These are phyloP conservation scores for Peronospora farinosa DNA, from an alignment of 352 stramenopile genomes.

Conservation along the genomic window DNA sequence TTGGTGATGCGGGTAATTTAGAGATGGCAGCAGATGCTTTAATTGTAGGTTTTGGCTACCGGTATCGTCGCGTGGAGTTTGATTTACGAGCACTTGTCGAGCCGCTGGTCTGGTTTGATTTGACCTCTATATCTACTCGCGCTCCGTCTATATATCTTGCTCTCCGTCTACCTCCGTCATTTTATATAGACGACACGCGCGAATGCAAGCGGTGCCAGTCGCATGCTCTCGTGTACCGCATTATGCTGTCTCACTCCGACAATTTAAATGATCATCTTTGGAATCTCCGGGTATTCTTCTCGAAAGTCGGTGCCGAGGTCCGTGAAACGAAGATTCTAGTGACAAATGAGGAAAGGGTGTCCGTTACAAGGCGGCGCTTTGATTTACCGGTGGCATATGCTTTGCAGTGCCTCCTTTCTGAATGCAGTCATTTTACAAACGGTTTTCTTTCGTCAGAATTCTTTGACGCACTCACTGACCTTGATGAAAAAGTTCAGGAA, in stretches of 20 bases:
- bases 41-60: slow-evolving; percentile 14
- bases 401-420: slow-evolving; percentile 43
- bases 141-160: slow-evolving; percentile 31
- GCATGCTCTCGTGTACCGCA: slow-evolving; percentile 34
- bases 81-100: slow-evolving; percentile 44
- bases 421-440: slow-evolving; percentile 44
- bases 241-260: slow-evolving; percentile 20
- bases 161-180: slow-evolving; percentile 34
- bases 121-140: slow-evolving; percentile 9
- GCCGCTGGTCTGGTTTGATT: slow-evolving; percentile 42
- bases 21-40: slow-evolving; percentile 20
- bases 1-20: slow-evolving; percentile 12
- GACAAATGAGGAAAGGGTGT: slow-evolving; percentile 4
- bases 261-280: slow-evolving; percentile 23
- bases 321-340: slow-evolving; percentile 36
- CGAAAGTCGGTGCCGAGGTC: slow-evolving; percentile 42
- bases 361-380: slow-evolving; percentile 9
- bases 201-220: slow-evolving; percentile 33
- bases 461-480: slow-evolving; percentile 27
- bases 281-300: slow-evolving; percentile 42
- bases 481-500: slow-evolving; percentile 38
- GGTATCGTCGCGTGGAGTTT: slow-evolving; percentile 24
- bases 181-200: slow-evolving; percentile 29
- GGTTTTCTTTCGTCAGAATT: slow-evolving; percentile 33
- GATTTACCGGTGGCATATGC: slow-evolving; percentile 39